These are phyloP conservation scores for Tripterygium wilfordii DNA, from an alignment of 177 flowering plant species.

Conservation along the genomic window DNA sequence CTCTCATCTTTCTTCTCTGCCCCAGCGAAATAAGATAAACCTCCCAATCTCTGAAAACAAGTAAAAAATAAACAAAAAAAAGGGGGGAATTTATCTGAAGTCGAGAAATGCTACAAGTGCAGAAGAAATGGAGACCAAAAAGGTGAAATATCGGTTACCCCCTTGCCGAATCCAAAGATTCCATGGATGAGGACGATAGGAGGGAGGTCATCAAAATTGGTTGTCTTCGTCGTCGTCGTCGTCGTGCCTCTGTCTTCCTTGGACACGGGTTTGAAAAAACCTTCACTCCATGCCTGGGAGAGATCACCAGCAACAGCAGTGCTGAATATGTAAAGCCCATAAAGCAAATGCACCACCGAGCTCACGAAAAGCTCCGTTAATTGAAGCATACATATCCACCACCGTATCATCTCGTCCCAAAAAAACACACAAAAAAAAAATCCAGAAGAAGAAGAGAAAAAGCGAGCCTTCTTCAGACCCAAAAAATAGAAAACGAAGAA, in stretches of 20 bases:
- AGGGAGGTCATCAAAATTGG: conserved; percentile 41
- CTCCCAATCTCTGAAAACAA: conserved; percentile 73
- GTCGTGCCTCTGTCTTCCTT: conserved; percentile 8
- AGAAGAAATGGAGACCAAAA: neutral
- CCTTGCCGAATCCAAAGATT: conserved; percentile 98
- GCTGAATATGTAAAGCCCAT: conserved; percentile 88
- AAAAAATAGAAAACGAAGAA: conserved; percentile 13
- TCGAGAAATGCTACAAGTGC: neutral
- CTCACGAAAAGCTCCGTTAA: conserved; percentile 72
- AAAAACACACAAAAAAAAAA: neutral
- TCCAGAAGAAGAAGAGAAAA: neutral
- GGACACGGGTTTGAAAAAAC: conserved; percentile 29
- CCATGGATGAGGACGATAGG: conserved; percentile 96
- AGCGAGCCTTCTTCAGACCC: conserved; percentile 11
- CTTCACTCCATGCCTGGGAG: conserved; percentile 44
- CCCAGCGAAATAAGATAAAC: conserved; percentile 90
- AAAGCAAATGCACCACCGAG: conserved; percentile 69
- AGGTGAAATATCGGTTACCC: conserved; percentile 40
- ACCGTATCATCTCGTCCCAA: conserved; percentile 33
- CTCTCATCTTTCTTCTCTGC: conserved; percentile 97
- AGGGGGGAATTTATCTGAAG: conserved; percentile 6
- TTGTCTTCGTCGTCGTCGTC: neutral
- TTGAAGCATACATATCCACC: conserved; percentile 47
- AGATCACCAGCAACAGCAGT: conserved; percentile 82
- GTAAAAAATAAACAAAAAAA: neutral